Evolutionary conservation across 2,329 filamentous ascomycete species (phyloP).

Genomic region (Neoarthrinium moseri): DNA sequence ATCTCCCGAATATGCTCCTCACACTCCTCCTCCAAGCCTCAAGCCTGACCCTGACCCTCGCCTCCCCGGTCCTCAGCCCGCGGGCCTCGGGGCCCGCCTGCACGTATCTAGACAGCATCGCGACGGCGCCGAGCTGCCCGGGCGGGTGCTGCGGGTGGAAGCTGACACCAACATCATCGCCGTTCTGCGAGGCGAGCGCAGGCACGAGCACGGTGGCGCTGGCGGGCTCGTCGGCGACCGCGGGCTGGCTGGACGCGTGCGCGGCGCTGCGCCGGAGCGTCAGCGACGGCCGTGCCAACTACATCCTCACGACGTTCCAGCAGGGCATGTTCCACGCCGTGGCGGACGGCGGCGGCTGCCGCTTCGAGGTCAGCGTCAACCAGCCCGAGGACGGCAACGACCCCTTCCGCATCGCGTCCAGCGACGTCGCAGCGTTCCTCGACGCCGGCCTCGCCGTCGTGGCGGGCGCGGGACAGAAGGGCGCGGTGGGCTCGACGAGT

Average conservation of each 20-base stretch:
- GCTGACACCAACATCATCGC: not conserved
- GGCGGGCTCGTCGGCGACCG: not conserved
- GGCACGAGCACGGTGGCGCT: not conserved
- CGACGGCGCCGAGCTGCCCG: constrained; percentile 1
- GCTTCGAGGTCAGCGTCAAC: constrained; percentile 5
- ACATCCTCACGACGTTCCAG: constrained; percentile 4
- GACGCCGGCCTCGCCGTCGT: not conserved
- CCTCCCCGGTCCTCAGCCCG: not conserved
- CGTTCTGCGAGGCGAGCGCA: not conserved
- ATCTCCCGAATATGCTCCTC: not conserved
- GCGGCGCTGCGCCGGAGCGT: not conserved
- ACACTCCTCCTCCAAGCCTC: not conserved
- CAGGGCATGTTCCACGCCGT: constrained; percentile 1
- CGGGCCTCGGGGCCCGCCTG: constrained; percentile 1
- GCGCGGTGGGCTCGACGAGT: constrained; percentile 3
- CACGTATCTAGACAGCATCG: not conserved
- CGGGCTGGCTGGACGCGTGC: constrained; percentile 2
- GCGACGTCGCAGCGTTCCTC: constrained; percentile 2
- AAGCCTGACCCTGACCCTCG: not conserved
- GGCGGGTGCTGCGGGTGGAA: constrained; percentile 9
- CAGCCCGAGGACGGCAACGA: constrained; percentile 1
- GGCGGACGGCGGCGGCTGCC: not conserved
- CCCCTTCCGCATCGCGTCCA: not conserved
- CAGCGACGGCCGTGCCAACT: not conserved
- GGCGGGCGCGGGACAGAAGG: constrained; percentile 1